Evolutionary conservation across 768 basidiomycete species (phyloP), one percentile per base, ranked within the genome.

Genomic region (Psilocybe azurescens): DNA sequence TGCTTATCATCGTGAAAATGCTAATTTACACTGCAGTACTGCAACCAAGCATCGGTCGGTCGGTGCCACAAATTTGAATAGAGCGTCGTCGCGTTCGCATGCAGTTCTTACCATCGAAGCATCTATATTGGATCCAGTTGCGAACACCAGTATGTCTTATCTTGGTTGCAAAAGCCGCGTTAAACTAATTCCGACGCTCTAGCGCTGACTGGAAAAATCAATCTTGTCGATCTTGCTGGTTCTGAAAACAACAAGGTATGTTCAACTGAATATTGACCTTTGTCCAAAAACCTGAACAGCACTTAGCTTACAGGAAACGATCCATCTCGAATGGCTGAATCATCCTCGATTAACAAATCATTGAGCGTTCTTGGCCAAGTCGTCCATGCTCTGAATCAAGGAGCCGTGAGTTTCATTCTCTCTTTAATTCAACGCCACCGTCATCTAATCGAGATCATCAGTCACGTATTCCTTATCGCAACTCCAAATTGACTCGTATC

Each of bases 291-390:
- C 33, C 44, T 57, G 9, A 38, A 53, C 14, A 65, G 20, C 53
- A 1, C 58, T 18, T 64, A 88, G 81, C 80, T 91, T 29, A 95
- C 95, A 3, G 94, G 94, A 4, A 95, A 95, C 66, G 91, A 95
- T 70, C 79, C 87, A 1, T 87, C 85, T n/a, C 87, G 95, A 1
- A 94, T 95, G 89, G 86, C 89, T 2, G 95, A 97, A 75, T 91
- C 90, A 3, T 77, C 91, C 2, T 93, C 94, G 16, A 97, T 97
- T 72, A 97, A 97, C 77, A 94, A 91, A 72, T 93, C 91, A 5
- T 75, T 97, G 51, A 91, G 92, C 63, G 90, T 91, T 8, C 83
- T 97, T 3, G 93, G 93, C 2, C 93, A 93, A 74, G 94, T 95
- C 5, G 92, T 96, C 2, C 88, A 93, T 70, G 91, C 93, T 9